Conservation (phyloP, 1,139 yeast species). For the Kodamaea anthophila region DNA sequence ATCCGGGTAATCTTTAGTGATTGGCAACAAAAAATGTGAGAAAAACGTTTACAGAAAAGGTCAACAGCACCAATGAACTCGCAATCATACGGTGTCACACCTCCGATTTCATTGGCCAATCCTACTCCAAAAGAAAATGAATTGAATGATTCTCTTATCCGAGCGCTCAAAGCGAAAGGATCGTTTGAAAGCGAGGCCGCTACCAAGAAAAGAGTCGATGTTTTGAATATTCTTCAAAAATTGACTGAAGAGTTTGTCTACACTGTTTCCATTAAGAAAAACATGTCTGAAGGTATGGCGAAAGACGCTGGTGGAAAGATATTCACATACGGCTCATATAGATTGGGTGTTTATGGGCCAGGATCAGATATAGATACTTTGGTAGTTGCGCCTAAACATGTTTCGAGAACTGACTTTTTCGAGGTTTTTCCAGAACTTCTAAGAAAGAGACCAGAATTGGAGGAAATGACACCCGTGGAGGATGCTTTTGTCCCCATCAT, state of each 20-base stretch:
- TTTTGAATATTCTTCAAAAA: slow-evolving; percentile 62
- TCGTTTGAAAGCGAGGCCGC: slow-evolving; percentile 86
- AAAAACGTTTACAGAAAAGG: too few species aligned
- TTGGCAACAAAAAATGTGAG: too few species aligned
- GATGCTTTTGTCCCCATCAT: slow-evolving; percentile 97
- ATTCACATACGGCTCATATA: slow-evolving; percentile 89
- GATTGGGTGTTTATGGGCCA: slow-evolving; percentile 95
- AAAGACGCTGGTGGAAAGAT: slow-evolving; percentile 95
- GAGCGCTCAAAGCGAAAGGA: slow-evolving; percentile 75
- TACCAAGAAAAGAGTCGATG: slow-evolving; percentile 72
- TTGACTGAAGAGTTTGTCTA: slow-evolving; percentile 77
- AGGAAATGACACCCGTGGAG: slow-evolving; percentile 87
- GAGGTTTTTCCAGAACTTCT: slow-evolving; percentile 65
- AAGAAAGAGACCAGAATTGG: slow-evolving; percentile 67
- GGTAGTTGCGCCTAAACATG: slow-evolving; percentile 94
- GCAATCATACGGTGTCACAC: slow-evolving; percentile 75
- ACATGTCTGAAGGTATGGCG: slow-evolving; percentile 98
- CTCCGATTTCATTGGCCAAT: slow-evolving; percentile 77
- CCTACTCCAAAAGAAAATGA: slow-evolving; percentile 77
- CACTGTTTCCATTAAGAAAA: slow-evolving; percentile 67
- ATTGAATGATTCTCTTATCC: slow-evolving; percentile 69
- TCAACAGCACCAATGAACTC: too few species aligned
- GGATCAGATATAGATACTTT: slow-evolving; percentile 97
- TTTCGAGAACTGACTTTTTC: slow-evolving; percentile 85
- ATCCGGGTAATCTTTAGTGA: too few species aligned